Base-by-base conservation (phyloP, 2,329 filamentous ascomycete species). In the Onygenales sp. region DNA sequence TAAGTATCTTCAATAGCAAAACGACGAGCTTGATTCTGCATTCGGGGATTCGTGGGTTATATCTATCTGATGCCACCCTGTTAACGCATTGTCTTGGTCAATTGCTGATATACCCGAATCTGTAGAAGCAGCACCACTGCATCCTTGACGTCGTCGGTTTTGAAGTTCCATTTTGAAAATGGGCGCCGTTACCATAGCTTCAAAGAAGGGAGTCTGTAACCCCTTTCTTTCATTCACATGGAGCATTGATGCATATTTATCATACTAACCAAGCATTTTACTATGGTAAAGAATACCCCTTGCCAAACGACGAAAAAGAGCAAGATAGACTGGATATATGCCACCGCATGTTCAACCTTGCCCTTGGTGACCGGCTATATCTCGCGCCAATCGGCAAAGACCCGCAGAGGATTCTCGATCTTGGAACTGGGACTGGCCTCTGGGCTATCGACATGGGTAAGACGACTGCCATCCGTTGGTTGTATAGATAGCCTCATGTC, bases 261-360 rank as follows among this genome's bases (percentile, higher is more conserved):
- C 6, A 49, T 52, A 48, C 5, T 21, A 33, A 54, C 43, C 36
- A 5, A 52, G 49, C 34, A 45, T 56, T 31, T 32, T 52, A 43
- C 21, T 34, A 47, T 52, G 36, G 36, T 6, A 51, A 54, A 46
- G 54, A 48, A 10, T 51, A 57, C 43, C 6, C 42, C 14, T 47
- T 53, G 21, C 56, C 54, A 6, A 57, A 56, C 44, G 54, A 53
- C 51, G 57, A 62, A 55, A 54, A 57, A 42, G 52, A 57, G 47
- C 57, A 56, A 47, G 57, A 59, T 14, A 55, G 53, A 11, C 33
- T 57, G 52, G 61, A 64, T 53, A 54, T 63, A 17, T 56, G 60
- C 31, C 57, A 59, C 36, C 70, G 74, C 53, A 60, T 74, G 50
- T 68, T 79, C 42, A 74, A 76, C 42, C 74, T 81, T 53, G 65